A percentile compares a stretch with the other conserved stretches of the same genome.
phyloP scores from a whole-genome alignment of 257 asterid genomes.

The Solanum gracilifrons region DNA sequence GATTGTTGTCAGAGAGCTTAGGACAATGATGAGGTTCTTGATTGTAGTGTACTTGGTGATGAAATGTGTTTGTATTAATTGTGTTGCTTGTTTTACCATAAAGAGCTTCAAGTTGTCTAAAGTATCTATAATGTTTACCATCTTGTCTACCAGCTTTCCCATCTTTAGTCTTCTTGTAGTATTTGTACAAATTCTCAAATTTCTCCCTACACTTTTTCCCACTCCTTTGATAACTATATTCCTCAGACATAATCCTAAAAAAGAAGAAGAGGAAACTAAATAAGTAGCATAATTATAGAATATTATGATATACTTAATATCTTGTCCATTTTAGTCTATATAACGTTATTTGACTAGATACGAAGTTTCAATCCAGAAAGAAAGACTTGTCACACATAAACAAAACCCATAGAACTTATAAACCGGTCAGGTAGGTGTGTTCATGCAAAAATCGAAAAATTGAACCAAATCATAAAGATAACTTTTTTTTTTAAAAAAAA shows the following conservation, averaged over 20 bases:
- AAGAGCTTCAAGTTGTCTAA: conserved; percentile 94
- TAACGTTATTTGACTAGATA: background rate
- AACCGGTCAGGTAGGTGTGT: background rate
- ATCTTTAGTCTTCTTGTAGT: conserved; percentile 93
- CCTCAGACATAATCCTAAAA: conserved; percentile 84
- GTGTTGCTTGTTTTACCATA: conserved; percentile 50
- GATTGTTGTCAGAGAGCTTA: conserved; percentile 46
- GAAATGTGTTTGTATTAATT: background rate
- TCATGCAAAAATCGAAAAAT: background rate
- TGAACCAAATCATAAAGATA: background rate
- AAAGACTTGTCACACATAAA: background rate
- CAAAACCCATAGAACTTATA: background rate
- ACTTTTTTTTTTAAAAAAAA: too few species aligned
- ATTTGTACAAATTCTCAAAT: conserved; percentile 87
- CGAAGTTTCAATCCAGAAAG: background rate
- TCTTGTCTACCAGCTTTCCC: conserved; percentile 96
- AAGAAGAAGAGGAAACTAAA: background rate
- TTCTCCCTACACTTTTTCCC: conserved; percentile 98
- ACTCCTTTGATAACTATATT: conserved; percentile 81
- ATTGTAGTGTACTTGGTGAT: background rate
- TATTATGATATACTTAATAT: background rate
- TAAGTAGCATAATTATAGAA: background rate
- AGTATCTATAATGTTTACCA: conserved; percentile 89
- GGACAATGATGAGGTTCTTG: conserved; percentile 3
- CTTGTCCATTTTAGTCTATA: background rate